These are phyloP conservation scores for Pestalotiopsis sp. DNA, from an alignment of 2,329 filamentous ascomycete species.

Conservation along the genomic window DNA sequence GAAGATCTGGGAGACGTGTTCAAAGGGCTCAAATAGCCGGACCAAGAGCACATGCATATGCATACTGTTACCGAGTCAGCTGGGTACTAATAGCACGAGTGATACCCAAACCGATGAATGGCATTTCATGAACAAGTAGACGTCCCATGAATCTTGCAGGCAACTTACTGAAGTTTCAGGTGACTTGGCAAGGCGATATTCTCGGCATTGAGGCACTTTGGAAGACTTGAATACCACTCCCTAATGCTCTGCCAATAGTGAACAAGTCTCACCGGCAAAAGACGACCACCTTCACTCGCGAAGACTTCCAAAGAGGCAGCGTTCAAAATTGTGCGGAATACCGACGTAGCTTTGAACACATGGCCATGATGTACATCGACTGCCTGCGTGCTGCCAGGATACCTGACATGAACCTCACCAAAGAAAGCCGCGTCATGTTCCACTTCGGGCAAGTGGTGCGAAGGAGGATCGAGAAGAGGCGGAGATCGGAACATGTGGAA, in stretches of 20 bases:
- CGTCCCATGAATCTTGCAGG: not conserved
- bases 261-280: slow-evolving; percentile 22
- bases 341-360: slow-evolving; percentile 26
- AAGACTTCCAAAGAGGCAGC: slow-evolving; percentile 23
- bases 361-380: slow-evolving; percentile 26
- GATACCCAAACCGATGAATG: not conserved
- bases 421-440: slow-evolving; percentile 27
- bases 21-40: slow-evolving; percentile 28
- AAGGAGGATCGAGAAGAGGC: slow-evolving; percentile 28
- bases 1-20: slow-evolving; percentile 14
- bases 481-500: slow-evolving; percentile 27
- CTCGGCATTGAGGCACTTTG: slow-evolving; percentile 25
- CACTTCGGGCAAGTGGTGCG: slow-evolving; percentile 29
- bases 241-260: slow-evolving; percentile 19
- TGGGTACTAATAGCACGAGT: not conserved
- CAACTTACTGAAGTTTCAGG: slow-evolving; percentile 36
- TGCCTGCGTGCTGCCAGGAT: slow-evolving; percentile 26
- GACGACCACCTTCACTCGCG: slow-evolving; percentile 10
- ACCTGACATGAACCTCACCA: slow-evolving; percentile 37
- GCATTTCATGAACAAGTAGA: not conserved
- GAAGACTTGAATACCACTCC: slow-evolving; percentile 29
- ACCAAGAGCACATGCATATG: slow-evolving; percentile 37
- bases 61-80: slow-evolving; percentile 25
- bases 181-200: slow-evolving; percentile 34
- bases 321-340: slow-evolving; percentile 35